These are phyloP conservation scores for Aspergillus sp. DNA, from an alignment of 2,329 filamentous ascomycete species.

Conservation along the genomic window DNA sequence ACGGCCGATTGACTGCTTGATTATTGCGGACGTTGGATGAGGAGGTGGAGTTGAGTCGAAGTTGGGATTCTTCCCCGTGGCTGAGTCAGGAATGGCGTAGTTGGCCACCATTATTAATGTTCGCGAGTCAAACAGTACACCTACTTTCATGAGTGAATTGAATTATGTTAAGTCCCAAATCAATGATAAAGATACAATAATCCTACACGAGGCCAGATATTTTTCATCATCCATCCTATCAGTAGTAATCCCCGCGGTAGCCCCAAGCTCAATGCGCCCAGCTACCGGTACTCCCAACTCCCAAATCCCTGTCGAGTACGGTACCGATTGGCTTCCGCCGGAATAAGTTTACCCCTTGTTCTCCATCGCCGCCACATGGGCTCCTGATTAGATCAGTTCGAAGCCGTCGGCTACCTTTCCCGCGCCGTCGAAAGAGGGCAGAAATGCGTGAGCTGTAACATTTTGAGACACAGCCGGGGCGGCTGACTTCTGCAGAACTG, in stretches of 20 bases:
- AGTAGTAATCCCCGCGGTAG: not conserved
- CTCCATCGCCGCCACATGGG: not conserved
- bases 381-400: conserved; percentile 1
- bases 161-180: conserved; percentile 7
- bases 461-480: conserved; percentile 28
- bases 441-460: conserved; percentile 30
- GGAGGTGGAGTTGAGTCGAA: conserved; percentile 3
- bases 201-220: conserved; percentile 8
- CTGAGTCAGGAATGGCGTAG: conserved; percentile 10
- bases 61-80: conserved; percentile 9
- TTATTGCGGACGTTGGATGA: conserved; percentile 7
- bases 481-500: conserved; percentile 25
- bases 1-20: conserved; percentile 4
- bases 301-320: not conserved
- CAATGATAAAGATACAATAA: conserved; percentile 9
- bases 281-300: not conserved
- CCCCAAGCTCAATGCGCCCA: not conserved
- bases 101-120: conserved; percentile 8
- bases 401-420: conserved; percentile 17
- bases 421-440: conserved; percentile 31
- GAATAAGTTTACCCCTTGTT: conserved; percentile 5
- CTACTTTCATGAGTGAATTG: not conserved
- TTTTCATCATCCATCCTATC: conserved; percentile 3
- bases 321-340: not conserved
- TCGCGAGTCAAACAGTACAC: not conserved